phyloP scores from a whole-genome alignment of 2,329 filamentous ascomycete genomes.

The Penicillium digitatum region DNA sequence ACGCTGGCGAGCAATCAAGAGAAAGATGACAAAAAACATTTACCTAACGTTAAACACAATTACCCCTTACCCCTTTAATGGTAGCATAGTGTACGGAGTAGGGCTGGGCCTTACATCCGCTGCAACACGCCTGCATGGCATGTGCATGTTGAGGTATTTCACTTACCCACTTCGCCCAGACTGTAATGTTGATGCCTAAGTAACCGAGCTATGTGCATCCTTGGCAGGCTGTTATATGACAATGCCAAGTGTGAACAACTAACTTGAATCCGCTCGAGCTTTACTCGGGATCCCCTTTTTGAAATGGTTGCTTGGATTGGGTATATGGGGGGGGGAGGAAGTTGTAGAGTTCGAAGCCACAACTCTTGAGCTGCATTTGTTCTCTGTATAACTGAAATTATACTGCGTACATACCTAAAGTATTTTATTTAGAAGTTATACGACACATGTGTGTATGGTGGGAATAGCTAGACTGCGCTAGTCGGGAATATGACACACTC shows the following conservation, averaged over 20 bases:
- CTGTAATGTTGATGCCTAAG: conserved; percentile 18
- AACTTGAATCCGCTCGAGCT: neutral
- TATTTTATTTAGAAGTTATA: neutral
- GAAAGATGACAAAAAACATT: neutral
- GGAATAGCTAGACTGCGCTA: neutral
- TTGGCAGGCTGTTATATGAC: neutral
- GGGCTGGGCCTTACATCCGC: conserved; percentile 1
- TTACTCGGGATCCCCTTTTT: neutral
- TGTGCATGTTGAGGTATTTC: conserved; percentile 5
- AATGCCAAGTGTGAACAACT: neutral
- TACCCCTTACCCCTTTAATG: neutral
- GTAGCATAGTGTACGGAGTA: neutral
- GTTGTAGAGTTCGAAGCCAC: neutral
- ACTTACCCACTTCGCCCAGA: conserved; percentile 4
- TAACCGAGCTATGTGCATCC: neutral
- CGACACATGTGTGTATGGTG: neutral
- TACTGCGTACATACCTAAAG: neutral
- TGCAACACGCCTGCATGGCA: neutral
- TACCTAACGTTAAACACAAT: too few species aligned
- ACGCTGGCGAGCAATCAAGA: neutral
- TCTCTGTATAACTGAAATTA: neutral
- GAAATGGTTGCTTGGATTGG: neutral
- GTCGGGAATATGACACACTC: neutral
- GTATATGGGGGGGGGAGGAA: neutral
- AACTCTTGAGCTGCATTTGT: neutral